These are phyloP conservation scores for Umbelopsis vinacea DNA, from an alignment of 192 early-diverging fungal genomes.

Conservation along the genomic window DNA sequence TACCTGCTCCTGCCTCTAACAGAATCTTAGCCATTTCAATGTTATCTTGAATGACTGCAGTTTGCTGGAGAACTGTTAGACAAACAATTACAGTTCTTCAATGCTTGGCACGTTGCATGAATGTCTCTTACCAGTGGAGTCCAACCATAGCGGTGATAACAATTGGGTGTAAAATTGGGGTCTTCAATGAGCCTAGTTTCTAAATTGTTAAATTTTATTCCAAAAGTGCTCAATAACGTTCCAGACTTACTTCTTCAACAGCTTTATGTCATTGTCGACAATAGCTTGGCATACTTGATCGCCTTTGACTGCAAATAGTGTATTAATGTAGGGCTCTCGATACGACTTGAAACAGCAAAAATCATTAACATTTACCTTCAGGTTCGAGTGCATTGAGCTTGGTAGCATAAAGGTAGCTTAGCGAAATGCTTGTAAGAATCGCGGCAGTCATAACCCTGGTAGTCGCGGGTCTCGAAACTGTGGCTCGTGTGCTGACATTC, in stretches of 20 bases:
- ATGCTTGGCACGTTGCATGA: not conserved
- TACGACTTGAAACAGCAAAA: not conserved
- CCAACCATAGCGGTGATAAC: conserved; percentile 38
- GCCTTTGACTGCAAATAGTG: conserved; percentile 4
- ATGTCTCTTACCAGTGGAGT: conserved; percentile 35
- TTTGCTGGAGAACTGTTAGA: conserved; percentile 25
- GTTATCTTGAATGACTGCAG: conserved; percentile 44
- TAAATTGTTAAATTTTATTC: no score
- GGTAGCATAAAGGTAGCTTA: not conserved
- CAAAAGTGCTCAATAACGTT: not conserved
- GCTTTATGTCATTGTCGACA: conserved; percentile 31
- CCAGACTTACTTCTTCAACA: conserved; percentile 31
- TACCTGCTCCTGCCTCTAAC: conserved; percentile 40
- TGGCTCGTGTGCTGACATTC: not conserved
- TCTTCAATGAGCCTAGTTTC: conserved; percentile 33
- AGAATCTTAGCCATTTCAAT: conserved; percentile 32
- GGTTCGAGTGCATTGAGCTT: conserved; percentile 4
- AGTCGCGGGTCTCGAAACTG: not conserved
- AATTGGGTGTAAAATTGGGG: conserved; percentile 34
- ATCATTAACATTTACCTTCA: not conserved
- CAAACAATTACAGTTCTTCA: not conserved
- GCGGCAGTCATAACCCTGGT: not conserved
- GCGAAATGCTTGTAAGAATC: not conserved
- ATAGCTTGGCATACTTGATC: conserved; percentile 39
- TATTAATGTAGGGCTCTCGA: not conserved